A percentile compares a stretch with the other conserved stretches of the same genome.
phyloP scores from a whole-genome alignment of 345 rosid genomes.

The Aethionema arabicum region DNA sequence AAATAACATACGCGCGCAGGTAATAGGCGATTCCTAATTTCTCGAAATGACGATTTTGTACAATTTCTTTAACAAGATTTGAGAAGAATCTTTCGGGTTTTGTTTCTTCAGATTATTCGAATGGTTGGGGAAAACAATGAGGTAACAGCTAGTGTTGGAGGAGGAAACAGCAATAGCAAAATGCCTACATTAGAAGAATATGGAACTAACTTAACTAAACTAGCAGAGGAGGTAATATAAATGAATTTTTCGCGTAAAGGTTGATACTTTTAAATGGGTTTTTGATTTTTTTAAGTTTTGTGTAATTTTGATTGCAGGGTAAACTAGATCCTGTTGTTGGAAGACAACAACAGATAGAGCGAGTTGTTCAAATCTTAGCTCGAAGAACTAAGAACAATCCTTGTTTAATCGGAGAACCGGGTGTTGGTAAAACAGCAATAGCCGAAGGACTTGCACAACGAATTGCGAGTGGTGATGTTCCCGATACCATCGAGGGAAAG shows the following conservation, averaged over 20 bases:
- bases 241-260: not conserved
- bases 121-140: constrained; percentile 98
- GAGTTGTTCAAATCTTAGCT: constrained; percentile 94
- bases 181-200: constrained; percentile 99
- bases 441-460: constrained; percentile 99
- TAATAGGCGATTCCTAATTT: constrained; percentile 28
- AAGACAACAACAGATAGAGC: constrained; percentile 92
- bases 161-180: constrained; percentile 71
- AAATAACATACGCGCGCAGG: constrained; percentile 93
- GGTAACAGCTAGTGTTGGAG: constrained; percentile 78
- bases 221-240: constrained; percentile 85
- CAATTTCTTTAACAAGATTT: not conserved
- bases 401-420: constrained; percentile 99
- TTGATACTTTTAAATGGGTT: constrained; percentile 7
- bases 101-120: constrained; percentile 87
- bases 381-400: constrained; percentile 98
- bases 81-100: constrained; percentile 1
- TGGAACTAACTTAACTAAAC: constrained; percentile 93
- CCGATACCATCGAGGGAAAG: constrained; percentile 96
- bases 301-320: constrained; percentile 53
- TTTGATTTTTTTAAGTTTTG: not conserved
- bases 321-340: constrained; percentile 99
- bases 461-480: constrained; percentile 91
- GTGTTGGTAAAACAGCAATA: constrained; percentile 99
- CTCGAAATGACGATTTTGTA: not conserved